These are phyloP conservation scores for Fusarium transvaalense DNA, from an alignment of 2,329 filamentous ascomycete species.

Conservation along the genomic window DNA sequence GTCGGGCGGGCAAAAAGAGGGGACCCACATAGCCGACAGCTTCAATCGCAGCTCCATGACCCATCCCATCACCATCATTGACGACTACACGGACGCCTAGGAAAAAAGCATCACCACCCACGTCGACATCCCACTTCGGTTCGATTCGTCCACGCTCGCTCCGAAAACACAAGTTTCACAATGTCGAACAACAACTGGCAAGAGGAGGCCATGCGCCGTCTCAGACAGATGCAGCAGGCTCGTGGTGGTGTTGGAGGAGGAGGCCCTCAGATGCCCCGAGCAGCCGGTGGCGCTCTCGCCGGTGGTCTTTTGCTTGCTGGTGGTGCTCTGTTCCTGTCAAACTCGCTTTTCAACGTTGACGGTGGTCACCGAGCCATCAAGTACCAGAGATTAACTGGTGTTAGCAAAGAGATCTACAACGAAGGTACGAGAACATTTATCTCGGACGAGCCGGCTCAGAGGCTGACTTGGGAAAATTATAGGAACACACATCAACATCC, in stretches of 20 bases:
- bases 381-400: constrained; percentile 91
- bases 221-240: constrained; percentile 62
- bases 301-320: constrained; percentile 61
- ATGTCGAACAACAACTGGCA: constrained; percentile 59
- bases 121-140: constrained; percentile 32
- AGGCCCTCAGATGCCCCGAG: constrained; percentile 58
- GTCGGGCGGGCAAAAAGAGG: constrained; percentile 42
- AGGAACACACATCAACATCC: constrained; percentile 94
- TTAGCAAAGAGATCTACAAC: constrained; percentile 93
- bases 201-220: constrained; percentile 65
- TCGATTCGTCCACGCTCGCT: constrained; percentile 16
- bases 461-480: constrained; percentile 32
- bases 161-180: constrained; percentile 16
- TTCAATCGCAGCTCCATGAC: constrained; percentile 47
- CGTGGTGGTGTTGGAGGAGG: constrained; percentile 59
- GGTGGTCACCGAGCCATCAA: constrained; percentile 99
- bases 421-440: constrained; percentile 74
- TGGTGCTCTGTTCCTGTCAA: constrained; percentile 65
- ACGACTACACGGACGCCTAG: constrained; percentile 32
- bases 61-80: constrained; percentile 41
- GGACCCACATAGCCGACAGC: constrained; percentile 46
- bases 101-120: constrained; percentile 31
- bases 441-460: constrained; percentile 32
- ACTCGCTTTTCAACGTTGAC: constrained; percentile 85
- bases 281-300: constrained; percentile 56